Evolutionary conservation across 495 filamentous ascomycete genomes (phyloP).

Genomic region (Tricharina praecox): DNA sequence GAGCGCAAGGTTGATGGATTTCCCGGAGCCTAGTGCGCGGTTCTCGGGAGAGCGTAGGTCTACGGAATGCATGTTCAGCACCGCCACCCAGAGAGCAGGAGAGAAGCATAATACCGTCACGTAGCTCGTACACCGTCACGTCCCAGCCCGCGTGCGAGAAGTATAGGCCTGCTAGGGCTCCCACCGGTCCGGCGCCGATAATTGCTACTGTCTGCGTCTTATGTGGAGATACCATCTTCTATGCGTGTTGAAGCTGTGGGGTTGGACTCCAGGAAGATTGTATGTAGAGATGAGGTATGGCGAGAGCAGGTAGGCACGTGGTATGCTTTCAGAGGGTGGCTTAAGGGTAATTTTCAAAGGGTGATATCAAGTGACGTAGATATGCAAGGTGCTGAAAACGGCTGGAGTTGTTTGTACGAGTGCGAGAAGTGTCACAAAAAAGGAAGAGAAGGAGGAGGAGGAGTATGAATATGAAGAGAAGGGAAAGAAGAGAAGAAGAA

Average conservation of each 20-base stretch:
- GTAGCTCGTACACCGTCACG: slow-evolving; percentile 87
- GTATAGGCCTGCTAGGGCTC: slow-evolving; percentile 80
- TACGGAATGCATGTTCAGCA: too few species aligned
- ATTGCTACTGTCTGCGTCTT: slow-evolving; percentile 52
- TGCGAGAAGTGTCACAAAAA: too few species aligned
- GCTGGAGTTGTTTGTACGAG: too few species aligned
- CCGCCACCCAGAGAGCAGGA: too few species aligned
- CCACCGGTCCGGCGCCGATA: slow-evolving; percentile 83
- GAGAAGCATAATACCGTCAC: slow-evolving; percentile 74
- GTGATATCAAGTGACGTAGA: too few species aligned
- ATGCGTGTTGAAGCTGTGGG: not conserved
- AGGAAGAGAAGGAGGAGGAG: not conserved
- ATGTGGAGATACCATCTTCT: too few species aligned
- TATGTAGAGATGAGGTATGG: too few species aligned
- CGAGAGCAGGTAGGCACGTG: too few species aligned
- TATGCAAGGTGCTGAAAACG: too few species aligned
- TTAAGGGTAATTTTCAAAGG: too few species aligned
- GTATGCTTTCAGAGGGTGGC: too few species aligned
- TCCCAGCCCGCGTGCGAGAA: slow-evolving; percentile 70
- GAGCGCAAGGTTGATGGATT: slow-evolving; percentile 90
- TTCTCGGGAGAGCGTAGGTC: slow-evolving; percentile 76
- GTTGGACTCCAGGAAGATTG: not conserved
- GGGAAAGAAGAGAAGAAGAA: too few species aligned
- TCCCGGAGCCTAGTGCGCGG: slow-evolving; percentile 83
- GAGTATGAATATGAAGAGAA: not conserved